Conservation (phyloP, 2,329 filamentous ascomycete genomes). For the Epichloe hybrida region DNA sequence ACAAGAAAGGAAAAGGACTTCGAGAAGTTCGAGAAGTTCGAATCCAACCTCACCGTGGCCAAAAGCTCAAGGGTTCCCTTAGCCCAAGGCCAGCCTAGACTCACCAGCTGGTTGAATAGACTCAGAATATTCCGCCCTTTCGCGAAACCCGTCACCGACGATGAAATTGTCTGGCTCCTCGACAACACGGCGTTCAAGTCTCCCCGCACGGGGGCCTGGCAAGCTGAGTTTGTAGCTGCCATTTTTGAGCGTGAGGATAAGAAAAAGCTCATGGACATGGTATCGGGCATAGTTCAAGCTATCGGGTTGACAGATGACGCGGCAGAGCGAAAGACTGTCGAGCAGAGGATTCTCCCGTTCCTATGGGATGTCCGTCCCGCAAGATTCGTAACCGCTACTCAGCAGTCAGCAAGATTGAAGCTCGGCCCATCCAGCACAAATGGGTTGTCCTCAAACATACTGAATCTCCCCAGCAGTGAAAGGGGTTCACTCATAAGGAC, state of each 20-base stretch:
- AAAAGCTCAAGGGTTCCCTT: conserved; percentile 13
- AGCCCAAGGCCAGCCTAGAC: background rate
- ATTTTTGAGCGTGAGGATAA: conserved; percentile 65
- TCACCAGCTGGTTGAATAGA: conserved; percentile 37
- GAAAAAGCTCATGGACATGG: conserved; percentile 51
- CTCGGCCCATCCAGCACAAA: conserved; percentile 59
- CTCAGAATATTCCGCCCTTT: conserved; percentile 36
- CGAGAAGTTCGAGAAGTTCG: conserved; percentile 36
- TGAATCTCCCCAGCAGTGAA: conserved; percentile 34
- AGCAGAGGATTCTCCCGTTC: conserved; percentile 61
- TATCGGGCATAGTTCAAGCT: conserved; percentile 55
- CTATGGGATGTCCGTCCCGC: conserved; percentile 62
- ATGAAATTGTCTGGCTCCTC: conserved; percentile 74
- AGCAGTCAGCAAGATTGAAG: conserved; percentile 34
- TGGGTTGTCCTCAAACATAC: conserved; percentile 55
- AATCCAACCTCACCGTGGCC: conserved; percentile 30
- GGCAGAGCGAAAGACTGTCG: conserved; percentile 45
- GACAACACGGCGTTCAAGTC: conserved; percentile 74
- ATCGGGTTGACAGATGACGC: conserved; percentile 52
- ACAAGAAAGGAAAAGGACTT: conserved; percentile 37
- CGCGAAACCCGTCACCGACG: conserved; percentile 42
- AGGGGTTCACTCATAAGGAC: conserved; percentile 34
- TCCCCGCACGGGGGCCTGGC: conserved; percentile 42
- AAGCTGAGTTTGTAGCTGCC: conserved; percentile 70
- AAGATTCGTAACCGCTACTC: conserved; percentile 50